Percentiles rank a stretch among this genome's conserved stretches.
These are phyloP conservation scores for Cydonia oblonga DNA, from an alignment of 331 rosid species.

Conservation along the genomic window DNA sequence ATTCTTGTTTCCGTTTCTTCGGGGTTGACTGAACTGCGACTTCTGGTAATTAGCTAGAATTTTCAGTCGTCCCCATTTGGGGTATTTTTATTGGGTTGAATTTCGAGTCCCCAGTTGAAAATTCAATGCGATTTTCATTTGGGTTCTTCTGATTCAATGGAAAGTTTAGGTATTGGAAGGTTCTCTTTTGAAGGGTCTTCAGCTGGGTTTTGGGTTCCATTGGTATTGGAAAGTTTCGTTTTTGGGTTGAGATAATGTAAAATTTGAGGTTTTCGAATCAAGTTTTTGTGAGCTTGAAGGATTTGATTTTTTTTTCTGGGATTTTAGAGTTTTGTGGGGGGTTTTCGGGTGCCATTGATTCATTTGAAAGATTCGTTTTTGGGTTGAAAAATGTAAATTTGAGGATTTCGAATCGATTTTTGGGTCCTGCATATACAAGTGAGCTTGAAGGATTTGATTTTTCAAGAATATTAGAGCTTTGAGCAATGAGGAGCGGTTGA, in stretches of 20 bases:
- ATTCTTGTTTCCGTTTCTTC: constrained; percentile 3
- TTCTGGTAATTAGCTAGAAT: constrained; percentile 1
- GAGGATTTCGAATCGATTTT: neutral
- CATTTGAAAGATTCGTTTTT: neutral
- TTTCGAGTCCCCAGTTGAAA: constrained; percentile 4
- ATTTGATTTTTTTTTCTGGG: too few species aligned
- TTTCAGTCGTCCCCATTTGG: neutral
- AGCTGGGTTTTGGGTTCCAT: neutral
- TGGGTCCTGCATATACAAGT: neutral
- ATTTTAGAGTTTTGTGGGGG: neutral
- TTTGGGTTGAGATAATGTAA: neutral
- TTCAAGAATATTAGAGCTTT: neutral
- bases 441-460: neutral
- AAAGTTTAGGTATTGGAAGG: neutral
- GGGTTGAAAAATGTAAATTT: neutral
- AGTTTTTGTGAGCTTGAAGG: too few species aligned
- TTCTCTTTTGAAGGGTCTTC: neutral
- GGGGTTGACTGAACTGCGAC: constrained; percentile 11
- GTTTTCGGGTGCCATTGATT: neutral
- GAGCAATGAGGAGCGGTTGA: neutral
- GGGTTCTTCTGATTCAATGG: neutral
- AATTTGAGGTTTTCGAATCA: neutral
- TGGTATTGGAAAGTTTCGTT: neutral
- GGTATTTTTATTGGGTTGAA: constrained; percentile 6
- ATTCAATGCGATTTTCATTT: neutral